Percentiles rank a stretch among this genome's conserved stretches.
These are phyloP conservation scores for Basidioascus undulatus DNA, from an alignment of 768 basidiomycete genomes.

Conservation along the genomic window DNA sequence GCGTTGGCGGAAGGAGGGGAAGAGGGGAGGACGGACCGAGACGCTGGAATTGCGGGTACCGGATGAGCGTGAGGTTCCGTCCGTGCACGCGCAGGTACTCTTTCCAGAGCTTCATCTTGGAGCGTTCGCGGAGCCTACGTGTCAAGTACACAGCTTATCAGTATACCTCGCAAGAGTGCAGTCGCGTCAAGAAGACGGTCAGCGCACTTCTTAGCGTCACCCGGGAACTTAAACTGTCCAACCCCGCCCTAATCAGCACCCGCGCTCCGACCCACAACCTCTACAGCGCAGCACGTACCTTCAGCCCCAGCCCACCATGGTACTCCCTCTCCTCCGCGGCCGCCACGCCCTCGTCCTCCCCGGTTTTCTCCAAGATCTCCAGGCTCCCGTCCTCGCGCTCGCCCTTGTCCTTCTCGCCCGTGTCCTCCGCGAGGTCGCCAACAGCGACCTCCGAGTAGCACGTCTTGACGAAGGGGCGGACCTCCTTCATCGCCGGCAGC, in stretches of 20 bases:
- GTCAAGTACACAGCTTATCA: too few species aligned
- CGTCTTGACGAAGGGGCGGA: conserved; percentile 72
- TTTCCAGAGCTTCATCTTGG: conserved; percentile 89
- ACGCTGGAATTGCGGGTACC: conserved; percentile 92
- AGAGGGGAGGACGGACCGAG: too few species aligned
- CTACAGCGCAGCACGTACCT: too few species aligned
- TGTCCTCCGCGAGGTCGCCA: conserved; percentile 2
- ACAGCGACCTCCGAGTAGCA: conserved; percentile 63
- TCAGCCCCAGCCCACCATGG: conserved; percentile 54
- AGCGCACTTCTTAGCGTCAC: conserved; percentile 68
- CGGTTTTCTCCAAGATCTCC: conserved; percentile 16
- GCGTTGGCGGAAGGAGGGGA: too few species aligned
- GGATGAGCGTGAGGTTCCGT: conserved; percentile 75
- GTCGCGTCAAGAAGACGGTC: background rate
- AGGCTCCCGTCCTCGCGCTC: conserved; percentile 46
- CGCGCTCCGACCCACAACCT: too few species aligned
- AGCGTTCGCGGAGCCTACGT: conserved; percentile 55
- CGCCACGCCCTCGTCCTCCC: conserved; percentile 23
- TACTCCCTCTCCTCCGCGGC: conserved; percentile 27
- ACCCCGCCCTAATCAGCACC: background rate
- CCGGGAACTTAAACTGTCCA: conserved; percentile 53
- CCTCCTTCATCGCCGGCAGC: conserved; percentile 72
- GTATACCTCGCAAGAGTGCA: too few species aligned
- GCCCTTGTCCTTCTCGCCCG: conserved; percentile 14
- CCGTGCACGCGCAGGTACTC: conserved; percentile 72